These are phyloP conservation scores for Colletotrichum incanum DNA, from an alignment of 2,329 filamentous ascomycete genomes.

Conservation along the genomic window DNA sequence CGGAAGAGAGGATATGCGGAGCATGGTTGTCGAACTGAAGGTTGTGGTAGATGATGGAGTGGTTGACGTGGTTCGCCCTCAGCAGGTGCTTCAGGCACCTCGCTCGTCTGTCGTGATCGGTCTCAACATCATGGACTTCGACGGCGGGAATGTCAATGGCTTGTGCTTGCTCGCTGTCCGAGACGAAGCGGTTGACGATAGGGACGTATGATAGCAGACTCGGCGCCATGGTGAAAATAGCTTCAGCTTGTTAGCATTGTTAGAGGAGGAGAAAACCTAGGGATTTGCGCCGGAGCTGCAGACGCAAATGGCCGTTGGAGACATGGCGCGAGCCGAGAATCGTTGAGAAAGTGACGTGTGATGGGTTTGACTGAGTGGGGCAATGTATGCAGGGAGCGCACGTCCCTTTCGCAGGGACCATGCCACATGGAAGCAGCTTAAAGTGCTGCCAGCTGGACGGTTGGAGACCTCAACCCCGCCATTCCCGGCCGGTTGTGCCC, in stretches of 20 bases:
- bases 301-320: slow-evolving; percentile 4
- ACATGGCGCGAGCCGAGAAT: slow-evolving; percentile 39
- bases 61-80: slow-evolving; percentile 91
- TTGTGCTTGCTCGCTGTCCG: slow-evolving; percentile 47
- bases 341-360: slow-evolving; percentile 41
- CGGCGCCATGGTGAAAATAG: slow-evolving; percentile 45
- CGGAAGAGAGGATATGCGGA: slow-evolving; percentile 85
- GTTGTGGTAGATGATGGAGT: slow-evolving; percentile 85
- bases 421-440: slow-evolving; percentile 18
- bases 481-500: slow-evolving; percentile 26
- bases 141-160: slow-evolving; percentile 76
- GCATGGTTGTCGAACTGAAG: slow-evolving; percentile 86
- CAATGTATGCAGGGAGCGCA: slow-evolving; percentile 15
- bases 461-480: slow-evolving; percentile 37
- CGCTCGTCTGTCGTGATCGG: slow-evolving; percentile 82
- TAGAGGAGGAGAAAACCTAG: not conserved
- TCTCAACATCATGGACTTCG: slow-evolving; percentile 85
- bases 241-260: slow-evolving; percentile 16
- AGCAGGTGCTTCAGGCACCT: slow-evolving; percentile 91
- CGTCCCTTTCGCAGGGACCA: slow-evolving; percentile 23
- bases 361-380: slow-evolving; percentile 41
- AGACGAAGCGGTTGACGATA: slow-evolving; percentile 56
- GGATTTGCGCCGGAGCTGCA: not conserved
- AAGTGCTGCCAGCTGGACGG: slow-evolving; percentile 21
- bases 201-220: slow-evolving; percentile 61